These are phyloP conservation scores for Pugionium dolabratum DNA, from an alignment of 345 rosid species.

Conservation along the genomic window DNA sequence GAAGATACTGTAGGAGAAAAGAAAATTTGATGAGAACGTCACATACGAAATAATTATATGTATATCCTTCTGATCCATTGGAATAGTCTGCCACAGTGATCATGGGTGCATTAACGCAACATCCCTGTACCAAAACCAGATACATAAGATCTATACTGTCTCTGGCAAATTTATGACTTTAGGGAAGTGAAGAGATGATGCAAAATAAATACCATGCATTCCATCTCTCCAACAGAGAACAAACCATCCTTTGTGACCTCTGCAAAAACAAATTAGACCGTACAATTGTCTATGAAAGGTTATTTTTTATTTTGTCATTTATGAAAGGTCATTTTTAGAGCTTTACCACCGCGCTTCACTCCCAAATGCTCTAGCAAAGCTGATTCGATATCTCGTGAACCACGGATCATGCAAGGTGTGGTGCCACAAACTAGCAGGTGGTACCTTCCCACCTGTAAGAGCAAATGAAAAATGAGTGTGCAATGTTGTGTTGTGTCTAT, in stretches of 20 bases:
- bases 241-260: slow-evolving; percentile 4
- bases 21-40: slow-evolving; percentile 20
- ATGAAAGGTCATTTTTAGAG: slow-evolving; percentile 18
- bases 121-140: slow-evolving; percentile 63
- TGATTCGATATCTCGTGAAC: slow-evolving; percentile 86
- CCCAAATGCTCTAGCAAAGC: slow-evolving; percentile 89
- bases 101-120: slow-evolving; percentile 41
- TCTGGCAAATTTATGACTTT: neutral
- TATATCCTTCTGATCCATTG: too few species aligned
- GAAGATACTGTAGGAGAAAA: slow-evolving; percentile 9
- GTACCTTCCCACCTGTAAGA: slow-evolving; percentile 46
- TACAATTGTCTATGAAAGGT: neutral
- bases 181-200: slow-evolving; percentile 11
- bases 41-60: slow-evolving; percentile 53
- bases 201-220: slow-evolving; percentile 78
- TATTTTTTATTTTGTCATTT: too few species aligned
- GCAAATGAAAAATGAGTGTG: slow-evolving; percentile 21
- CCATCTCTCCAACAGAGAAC: slow-evolving; percentile 58
- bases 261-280: slow-evolving; percentile 27
- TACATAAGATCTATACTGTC: neutral
- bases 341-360: slow-evolving; percentile 86
- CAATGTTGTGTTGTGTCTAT: slow-evolving; percentile 3
- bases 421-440: too few species aligned
- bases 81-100: too few species aligned
- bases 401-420: slow-evolving; percentile 28